A percentile compares a stretch with the other conserved stretches of the same genome.
These are phyloP conservation scores for Ochromonas danica DNA, from an alignment of 108 stramenopile species.

Conservation along the genomic window DNA sequence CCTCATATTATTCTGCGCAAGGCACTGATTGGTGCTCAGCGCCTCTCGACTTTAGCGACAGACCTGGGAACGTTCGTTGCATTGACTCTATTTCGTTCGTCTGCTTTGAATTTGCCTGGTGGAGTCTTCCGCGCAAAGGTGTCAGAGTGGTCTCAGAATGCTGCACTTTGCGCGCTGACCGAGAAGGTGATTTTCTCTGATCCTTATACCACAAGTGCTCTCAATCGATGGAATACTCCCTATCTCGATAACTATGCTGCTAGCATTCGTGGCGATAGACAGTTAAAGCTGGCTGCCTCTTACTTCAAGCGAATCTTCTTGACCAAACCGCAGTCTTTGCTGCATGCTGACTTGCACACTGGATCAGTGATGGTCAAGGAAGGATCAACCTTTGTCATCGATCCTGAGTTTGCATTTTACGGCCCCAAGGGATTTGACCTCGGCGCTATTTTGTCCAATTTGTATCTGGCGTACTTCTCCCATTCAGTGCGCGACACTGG, in stretches of 20 bases:
- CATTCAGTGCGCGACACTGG: slow-evolving; percentile 37
- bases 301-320: slow-evolving; percentile 56
- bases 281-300: slow-evolving; percentile 46
- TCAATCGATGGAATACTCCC: slow-evolving; percentile 57
- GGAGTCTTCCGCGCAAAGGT: slow-evolving; percentile 44
- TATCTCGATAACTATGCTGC: slow-evolving; percentile 52
- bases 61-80: slow-evolving; percentile 58
- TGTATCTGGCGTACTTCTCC: slow-evolving; percentile 54
- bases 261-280: slow-evolving; percentile 42
- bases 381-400: slow-evolving; percentile 56
- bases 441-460: slow-evolving; percentile 55
- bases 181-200: slow-evolving; percentile 55
- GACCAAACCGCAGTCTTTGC: slow-evolving; percentile 44
- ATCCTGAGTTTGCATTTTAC: slow-evolving; percentile 66
- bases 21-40: slow-evolving; percentile 49
- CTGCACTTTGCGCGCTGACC: slow-evolving; percentile 59
- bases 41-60: slow-evolving; percentile 50
- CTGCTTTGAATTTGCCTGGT: slow-evolving; percentile 44
- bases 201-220: slow-evolving; percentile 37
- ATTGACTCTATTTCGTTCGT: slow-evolving; percentile 54
- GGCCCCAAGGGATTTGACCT: slow-evolving; percentile 65
- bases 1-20: slow-evolving; percentile 61
- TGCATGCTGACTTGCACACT: slow-evolving; percentile 62
- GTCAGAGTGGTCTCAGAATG: slow-evolving; percentile 50
- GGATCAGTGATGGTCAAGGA: slow-evolving; percentile 59